Conservation (phyloP, 768 basidiomycete species). For the Pisolithus albus region DNA sequence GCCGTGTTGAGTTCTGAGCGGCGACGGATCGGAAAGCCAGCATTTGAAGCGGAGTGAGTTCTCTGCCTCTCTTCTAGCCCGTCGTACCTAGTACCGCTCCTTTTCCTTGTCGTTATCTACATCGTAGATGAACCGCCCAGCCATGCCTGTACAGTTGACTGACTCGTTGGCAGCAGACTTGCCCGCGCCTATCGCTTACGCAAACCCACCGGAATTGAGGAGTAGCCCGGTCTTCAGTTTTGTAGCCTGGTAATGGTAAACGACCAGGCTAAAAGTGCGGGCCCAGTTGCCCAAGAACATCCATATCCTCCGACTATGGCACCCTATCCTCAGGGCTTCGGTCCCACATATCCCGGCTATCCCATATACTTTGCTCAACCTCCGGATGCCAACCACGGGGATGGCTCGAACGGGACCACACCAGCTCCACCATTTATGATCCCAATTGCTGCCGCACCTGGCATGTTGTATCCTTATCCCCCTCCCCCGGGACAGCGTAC, state of each 20-base stretch:
- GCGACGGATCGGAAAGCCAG: slow-evolving; percentile 32
- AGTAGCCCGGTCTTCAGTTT: slow-evolving; percentile 19
- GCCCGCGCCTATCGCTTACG: slow-evolving; percentile 26
- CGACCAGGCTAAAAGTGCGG: slow-evolving; percentile 29
- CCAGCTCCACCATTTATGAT: slow-evolving; percentile 31
- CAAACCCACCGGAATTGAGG: slow-evolving; percentile 22
- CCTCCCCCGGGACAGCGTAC: slow-evolving; percentile 33
- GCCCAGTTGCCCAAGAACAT: slow-evolving; percentile 31
- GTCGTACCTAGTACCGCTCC: background rate
- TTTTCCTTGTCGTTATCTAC: background rate
- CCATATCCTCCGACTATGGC: slow-evolving; percentile 21
- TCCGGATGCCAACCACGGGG: slow-evolving; percentile 24
- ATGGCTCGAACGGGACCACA: slow-evolving; percentile 26
- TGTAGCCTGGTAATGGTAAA: slow-evolving; percentile 23
- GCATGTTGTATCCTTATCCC: slow-evolving; percentile 39
- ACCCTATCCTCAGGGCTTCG: slow-evolving; percentile 22
- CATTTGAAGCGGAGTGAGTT: slow-evolving; percentile 35
- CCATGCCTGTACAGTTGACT: slow-evolving; percentile 4
- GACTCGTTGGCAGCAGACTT: slow-evolving; percentile 5
- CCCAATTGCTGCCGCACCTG: slow-evolving; percentile 33
- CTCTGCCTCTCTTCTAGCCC: background rate
- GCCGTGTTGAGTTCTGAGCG: slow-evolving; percentile 27
- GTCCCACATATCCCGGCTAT: slow-evolving; percentile 26
- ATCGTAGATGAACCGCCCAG: slow-evolving; percentile 2
- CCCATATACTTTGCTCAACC: slow-evolving; percentile 28